Conservation (phyloP, 2,329 filamentous ascomycete species). For the Rosellinia necatrix region DNA sequence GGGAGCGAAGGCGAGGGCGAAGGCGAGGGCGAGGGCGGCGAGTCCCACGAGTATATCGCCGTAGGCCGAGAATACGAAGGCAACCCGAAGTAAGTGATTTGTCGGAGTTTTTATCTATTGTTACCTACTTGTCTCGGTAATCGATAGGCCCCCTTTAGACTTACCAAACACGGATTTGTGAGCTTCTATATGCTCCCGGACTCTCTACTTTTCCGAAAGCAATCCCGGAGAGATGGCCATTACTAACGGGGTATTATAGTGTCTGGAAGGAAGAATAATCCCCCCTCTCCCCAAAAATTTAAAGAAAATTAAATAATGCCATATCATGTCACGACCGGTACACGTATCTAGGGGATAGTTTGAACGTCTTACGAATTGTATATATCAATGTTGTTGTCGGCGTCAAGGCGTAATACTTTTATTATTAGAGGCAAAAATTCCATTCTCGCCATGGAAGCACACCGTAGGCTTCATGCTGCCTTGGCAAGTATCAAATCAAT, state of each 20-base stretch:
- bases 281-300: too few species aligned
- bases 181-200: neutral
- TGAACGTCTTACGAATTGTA: constrained; percentile 18
- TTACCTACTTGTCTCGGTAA: too few species aligned
- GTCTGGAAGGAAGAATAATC: constrained; percentile 25
- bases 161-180: too few species aligned
- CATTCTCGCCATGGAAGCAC: constrained; percentile 6
- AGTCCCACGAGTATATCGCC: constrained; percentile 38
- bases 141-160: too few species aligned
- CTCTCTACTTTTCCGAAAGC: neutral
- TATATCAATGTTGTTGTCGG: constrained; percentile 11
- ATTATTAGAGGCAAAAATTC: neutral
- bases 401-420: neutral
- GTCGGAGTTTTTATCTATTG: neutral
- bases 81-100: constrained; percentile 21
- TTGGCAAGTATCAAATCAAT: too few species aligned
- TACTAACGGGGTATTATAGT: constrained; percentile 16
- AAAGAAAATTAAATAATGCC: neutral
- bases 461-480: neutral
- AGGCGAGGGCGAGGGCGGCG: constrained; percentile 33
- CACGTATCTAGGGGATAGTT: neutral
- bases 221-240: neutral
- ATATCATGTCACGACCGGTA: neutral
- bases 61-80: constrained; percentile 47
- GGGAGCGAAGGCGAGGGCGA: constrained; percentile 36